Evolutionary conservation across 2,329 filamentous ascomycete genomes (phyloP), one percentile per base, ranked within the genome.

Genomic region (Penicillium sp.): DNA sequence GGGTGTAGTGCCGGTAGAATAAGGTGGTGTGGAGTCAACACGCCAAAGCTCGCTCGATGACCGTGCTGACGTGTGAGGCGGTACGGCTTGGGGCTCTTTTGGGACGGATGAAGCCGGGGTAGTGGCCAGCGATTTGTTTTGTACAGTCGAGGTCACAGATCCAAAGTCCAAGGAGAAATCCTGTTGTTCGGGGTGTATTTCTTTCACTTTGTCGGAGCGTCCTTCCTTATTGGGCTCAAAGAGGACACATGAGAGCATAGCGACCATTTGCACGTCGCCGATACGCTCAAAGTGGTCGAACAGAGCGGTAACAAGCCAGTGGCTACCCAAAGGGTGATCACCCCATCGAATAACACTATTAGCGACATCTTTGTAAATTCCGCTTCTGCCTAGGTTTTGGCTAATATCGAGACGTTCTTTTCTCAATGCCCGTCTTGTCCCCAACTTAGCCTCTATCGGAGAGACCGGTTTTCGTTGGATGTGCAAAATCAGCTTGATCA

Each of bases 401-500:
- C 2, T 83, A 75, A 8, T 86, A 76, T 27, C 83, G 81, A 58
- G 88, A 24, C n/a, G 27, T 35, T 47, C 24, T 24, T 24, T 39
- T 33, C 33, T 45, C 5, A 45, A 22, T 8, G 24, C 31, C 37
- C 16, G 90, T 90, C 61, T 93, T 84, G 48, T 90, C 82, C 3
- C 58, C 22, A 51, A 24, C 13, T 85, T 86, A 57, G 88, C 80
- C 9, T 80, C 79, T 41, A 80, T 76, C 55, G 83, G 80, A 26
- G 90, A 77, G 64, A 89, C 83, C 3, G 93, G 77, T 1, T 89
- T 90, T 27, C 93, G 87, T 45, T 91, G 86, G 63, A 90, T 89
- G 62, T 87, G 86, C 46, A 98, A 78, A 6, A 98, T 80, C 56
- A 97, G 79, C 19, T 86, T 88, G 53, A 91, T 81, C 62, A 97